phyloP scores from a whole-genome alignment of 805 yeast species.

The Teunomyces cretensis region DNA sequence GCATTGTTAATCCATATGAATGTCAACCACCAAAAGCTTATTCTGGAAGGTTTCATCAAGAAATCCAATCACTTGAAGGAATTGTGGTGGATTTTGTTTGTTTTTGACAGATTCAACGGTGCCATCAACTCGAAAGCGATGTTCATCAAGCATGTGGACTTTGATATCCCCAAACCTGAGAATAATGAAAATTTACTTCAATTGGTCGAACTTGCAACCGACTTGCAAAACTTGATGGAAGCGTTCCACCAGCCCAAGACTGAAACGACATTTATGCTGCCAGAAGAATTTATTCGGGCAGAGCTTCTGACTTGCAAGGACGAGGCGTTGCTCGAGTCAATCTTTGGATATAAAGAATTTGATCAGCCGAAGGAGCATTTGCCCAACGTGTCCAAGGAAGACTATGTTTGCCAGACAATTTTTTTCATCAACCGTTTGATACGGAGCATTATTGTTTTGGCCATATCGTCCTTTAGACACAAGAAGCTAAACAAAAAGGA shows the following conservation, averaged over 20 bases:
- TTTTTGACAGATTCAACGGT: slow-evolving; percentile 33
- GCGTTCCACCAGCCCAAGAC: slow-evolving; percentile 22
- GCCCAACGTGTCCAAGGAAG: slow-evolving; percentile 1
- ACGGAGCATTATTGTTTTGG: slow-evolving; percentile 23
- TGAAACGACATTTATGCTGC: neutral
- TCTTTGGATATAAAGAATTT: slow-evolving; percentile 2
- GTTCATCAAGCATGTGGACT: slow-evolving; percentile 31
- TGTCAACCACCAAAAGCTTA: slow-evolving; percentile 7
- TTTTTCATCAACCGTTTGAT: slow-evolving; percentile 27
- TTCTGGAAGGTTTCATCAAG: slow-evolving; percentile 4
- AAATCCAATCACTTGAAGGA: slow-evolving; percentile 18
- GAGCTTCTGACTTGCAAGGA: slow-evolving; percentile 26
- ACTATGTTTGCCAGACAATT: slow-evolving; percentile 18
- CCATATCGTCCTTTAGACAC: neutral
- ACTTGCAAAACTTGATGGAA: slow-evolving; percentile 23
- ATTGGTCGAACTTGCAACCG: slow-evolving; percentile 24
- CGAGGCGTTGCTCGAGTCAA: slow-evolving; percentile 9
- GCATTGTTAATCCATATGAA: slow-evolving; percentile 27
- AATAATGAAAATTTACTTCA: slow-evolving; percentile 21
- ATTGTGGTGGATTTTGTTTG: slow-evolving; percentile 35
- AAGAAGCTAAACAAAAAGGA: slow-evolving; percentile 22
- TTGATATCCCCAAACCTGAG: slow-evolving; percentile 30
- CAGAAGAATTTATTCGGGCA: slow-evolving; percentile 18
- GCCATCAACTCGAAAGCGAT: slow-evolving; percentile 26
- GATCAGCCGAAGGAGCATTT: neutral